phyloP scores from a whole-genome alignment of 148 eudicot species.

The Diospyros kaki region DNA sequence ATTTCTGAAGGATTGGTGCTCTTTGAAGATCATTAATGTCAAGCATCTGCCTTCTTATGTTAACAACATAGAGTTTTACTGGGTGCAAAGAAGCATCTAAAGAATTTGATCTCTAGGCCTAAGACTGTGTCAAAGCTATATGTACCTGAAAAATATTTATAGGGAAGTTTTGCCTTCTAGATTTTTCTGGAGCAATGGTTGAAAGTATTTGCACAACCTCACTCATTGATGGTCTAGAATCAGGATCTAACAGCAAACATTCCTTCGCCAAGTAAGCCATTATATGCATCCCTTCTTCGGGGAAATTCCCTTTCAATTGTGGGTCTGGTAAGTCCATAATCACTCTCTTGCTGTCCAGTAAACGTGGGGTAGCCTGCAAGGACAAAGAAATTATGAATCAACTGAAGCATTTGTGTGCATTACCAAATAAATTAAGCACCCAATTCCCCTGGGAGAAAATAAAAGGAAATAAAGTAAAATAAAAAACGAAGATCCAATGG shows the following conservation, averaged over 20 bases:
- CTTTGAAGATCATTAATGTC: background rate
- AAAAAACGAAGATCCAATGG: background rate
- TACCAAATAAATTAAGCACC: background rate
- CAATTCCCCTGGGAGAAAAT: background rate
- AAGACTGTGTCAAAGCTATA: background rate
- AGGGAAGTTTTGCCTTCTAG: constrained; percentile 51
- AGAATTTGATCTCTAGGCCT: background rate
- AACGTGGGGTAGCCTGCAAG: constrained; percentile 74
- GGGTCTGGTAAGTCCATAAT: constrained; percentile 80
- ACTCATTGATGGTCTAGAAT: constrained; percentile 83
- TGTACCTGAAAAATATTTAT: constrained; percentile 55
- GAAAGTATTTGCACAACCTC: constrained; percentile 93
- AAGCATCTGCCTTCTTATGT: background rate
- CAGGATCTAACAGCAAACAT: constrained; percentile 88
- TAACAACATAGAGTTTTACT: background rate
- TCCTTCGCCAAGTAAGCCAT: constrained; percentile 98
- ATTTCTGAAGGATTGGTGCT: background rate
- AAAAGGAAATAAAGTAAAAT: background rate
- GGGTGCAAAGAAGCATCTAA: background rate
- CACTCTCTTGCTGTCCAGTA: constrained; percentile 60
- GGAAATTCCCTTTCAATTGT: constrained; percentile 48
- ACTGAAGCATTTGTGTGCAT: background rate
- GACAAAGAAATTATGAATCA: background rate
- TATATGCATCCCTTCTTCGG: constrained; percentile 81
- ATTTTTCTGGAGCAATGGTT: constrained; percentile 64